These are phyloP conservation scores for Boletus reticuloceps DNA, from an alignment of 768 basidiomycete genomes.

Conservation along the genomic window DNA sequence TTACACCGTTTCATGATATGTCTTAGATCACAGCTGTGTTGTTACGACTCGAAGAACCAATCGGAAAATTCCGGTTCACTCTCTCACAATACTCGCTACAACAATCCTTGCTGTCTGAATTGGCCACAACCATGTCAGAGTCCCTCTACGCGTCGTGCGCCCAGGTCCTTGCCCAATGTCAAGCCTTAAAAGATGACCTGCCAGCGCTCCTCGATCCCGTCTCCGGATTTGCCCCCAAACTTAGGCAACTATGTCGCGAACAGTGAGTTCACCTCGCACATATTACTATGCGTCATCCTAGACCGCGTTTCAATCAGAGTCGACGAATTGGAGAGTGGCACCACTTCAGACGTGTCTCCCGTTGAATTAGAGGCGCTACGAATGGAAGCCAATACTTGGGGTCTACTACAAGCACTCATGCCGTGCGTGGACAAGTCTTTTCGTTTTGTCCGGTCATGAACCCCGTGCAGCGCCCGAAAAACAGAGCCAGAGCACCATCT, in stretches of 20 bases:
- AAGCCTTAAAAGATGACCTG: slow-evolving; percentile 55
- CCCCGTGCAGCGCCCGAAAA: slow-evolving; percentile 57
- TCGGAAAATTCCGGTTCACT: too few species aligned
- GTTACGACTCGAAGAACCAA: too few species aligned
- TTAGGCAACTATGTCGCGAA: slow-evolving; percentile 50
- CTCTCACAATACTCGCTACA: too few species aligned
- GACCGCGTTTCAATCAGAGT: slow-evolving; percentile 38
- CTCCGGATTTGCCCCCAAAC: slow-evolving; percentile 66
- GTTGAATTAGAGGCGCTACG: slow-evolving; percentile 62
- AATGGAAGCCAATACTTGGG: slow-evolving; percentile 83
- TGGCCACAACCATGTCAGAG: slow-evolving; percentile 24
- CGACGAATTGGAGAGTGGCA: slow-evolving; percentile 46
- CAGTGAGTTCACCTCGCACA: slow-evolving; percentile 44
- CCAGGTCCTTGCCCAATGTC: slow-evolving; percentile 60
- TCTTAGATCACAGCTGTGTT: too few species aligned
- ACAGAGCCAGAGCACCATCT: slow-evolving; percentile 48
- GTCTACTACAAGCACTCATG: slow-evolving; percentile 71
- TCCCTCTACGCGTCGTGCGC: slow-evolving; percentile 63
- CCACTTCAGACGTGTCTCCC: slow-evolving; percentile 35
- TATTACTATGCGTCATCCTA: background rate
- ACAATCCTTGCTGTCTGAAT: background rate
- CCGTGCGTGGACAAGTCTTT: slow-evolving; percentile 47
- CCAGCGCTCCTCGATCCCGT: slow-evolving; percentile 61
- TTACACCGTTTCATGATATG: too few species aligned
- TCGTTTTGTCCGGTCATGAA: background rate